Conservation (phyloP, 2,329 filamentous ascomycete species). For the Diaporthe velutina region DNA sequence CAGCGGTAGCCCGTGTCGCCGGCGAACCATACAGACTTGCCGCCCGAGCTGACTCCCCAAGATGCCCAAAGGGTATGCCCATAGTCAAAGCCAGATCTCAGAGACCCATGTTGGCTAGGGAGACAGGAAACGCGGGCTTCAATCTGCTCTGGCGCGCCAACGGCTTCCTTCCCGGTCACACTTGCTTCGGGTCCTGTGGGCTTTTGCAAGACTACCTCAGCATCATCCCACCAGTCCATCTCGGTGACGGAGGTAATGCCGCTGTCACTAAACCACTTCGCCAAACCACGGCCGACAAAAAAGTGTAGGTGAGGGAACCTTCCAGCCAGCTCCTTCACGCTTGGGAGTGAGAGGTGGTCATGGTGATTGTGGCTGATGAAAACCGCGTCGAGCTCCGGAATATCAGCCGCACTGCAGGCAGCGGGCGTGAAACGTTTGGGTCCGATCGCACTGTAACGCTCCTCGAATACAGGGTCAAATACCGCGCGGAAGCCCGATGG, state of each 20-base stretch:
- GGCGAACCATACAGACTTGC: constrained; percentile 24
- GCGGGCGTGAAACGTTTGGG: constrained; percentile 65
- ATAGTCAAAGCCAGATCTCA: constrained; percentile 10
- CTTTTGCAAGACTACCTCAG: constrained; percentile 15
- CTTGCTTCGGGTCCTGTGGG: too few relatives aligned
- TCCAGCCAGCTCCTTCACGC: neutral
- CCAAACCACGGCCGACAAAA: constrained; percentile 76
- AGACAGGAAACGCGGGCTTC: neutral
- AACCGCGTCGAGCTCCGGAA: constrained; percentile 64
- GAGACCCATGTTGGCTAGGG: neutral
- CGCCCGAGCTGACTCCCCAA: constrained; percentile 6
- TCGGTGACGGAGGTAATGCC: constrained; percentile 72
- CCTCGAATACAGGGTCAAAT: constrained; percentile 67
- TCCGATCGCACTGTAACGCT: constrained; percentile 59
- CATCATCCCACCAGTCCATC: constrained; percentile 79
- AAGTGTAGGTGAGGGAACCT: constrained; percentile 61
- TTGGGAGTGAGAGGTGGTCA: constrained; percentile 59
- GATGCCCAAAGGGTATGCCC: constrained; percentile 19
- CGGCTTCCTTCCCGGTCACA: neutral
- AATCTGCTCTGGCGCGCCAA: neutral
- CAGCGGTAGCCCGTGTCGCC: constrained; percentile 29
- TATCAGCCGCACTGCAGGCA: constrained; percentile 60
- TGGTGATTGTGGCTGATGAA: constrained; percentile 69
- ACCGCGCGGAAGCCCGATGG: constrained; percentile 56
- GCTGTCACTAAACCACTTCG: constrained; percentile 72